Evolutionary conservation across 805 yeast species (phyloP).

Genomic region (Wickerhamiella azymoides): DNA sequence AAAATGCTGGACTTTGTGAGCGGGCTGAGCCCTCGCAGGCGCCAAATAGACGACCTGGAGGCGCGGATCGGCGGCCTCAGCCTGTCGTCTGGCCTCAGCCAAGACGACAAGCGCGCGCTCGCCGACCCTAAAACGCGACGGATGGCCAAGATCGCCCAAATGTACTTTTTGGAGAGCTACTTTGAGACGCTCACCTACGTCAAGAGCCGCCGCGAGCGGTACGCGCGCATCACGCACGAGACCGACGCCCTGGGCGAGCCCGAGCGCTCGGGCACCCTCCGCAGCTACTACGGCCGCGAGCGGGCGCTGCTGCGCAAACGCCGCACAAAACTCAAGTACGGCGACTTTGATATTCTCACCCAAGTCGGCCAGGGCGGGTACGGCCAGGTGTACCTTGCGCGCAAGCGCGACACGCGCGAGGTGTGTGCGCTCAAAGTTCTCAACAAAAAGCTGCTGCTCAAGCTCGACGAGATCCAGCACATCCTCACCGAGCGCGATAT

Average conservation of each 20-base stretch:
- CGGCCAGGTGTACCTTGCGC: slow-evolving; percentile 94
- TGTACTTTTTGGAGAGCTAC: slow-evolving; percentile 88
- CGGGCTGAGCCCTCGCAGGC: neutral
- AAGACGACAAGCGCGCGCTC: slow-evolving; percentile 33
- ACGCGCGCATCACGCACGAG: slow-evolving; percentile 51
- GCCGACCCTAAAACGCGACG: slow-evolving; percentile 67
- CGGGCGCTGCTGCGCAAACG: slow-evolving; percentile 73
- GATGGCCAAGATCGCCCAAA: slow-evolving; percentile 78
- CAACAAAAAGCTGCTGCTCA: slow-evolving; percentile 71
- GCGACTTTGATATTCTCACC: slow-evolving; percentile 90
- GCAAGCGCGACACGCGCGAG: slow-evolving; percentile 86
- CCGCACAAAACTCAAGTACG: slow-evolving; percentile 81
- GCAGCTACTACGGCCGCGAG: slow-evolving; percentile 69
- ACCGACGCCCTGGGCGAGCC: slow-evolving; percentile 24
- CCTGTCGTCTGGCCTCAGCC: slow-evolving; percentile 1
- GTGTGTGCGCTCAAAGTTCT: slow-evolving; percentile 89
- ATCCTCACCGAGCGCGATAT: slow-evolving; percentile 94
- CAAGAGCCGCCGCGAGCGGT: slow-evolving; percentile 70
- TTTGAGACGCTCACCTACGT: slow-evolving; percentile 93
- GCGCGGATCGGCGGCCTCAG: neutral
- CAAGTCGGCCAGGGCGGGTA: slow-evolving; percentile 99
- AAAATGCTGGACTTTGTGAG: slow-evolving; percentile 1
- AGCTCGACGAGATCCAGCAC: slow-evolving; percentile 89
- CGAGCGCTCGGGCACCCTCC: slow-evolving; percentile 51
- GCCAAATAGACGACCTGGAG: neutral